Percentiles rank a stretch among this genome's conserved stretches.
Evolutionary conservation across 495 filamentous ascomycete species (phyloP).

Genomic region (Aspergillus olivimuriae): DNA sequence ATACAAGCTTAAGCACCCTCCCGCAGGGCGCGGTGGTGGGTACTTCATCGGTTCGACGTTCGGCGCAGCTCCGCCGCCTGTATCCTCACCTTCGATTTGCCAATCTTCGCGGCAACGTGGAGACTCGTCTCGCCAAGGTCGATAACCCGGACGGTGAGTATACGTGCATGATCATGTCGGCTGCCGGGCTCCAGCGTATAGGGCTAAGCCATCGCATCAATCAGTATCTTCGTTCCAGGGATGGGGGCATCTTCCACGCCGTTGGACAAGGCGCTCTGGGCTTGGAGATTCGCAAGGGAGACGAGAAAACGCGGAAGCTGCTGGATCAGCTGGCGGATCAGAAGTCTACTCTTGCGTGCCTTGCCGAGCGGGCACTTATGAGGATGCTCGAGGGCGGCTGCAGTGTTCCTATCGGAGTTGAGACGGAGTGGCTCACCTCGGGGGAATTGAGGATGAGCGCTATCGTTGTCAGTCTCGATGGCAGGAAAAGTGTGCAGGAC

Average conservation of each 20-base stretch:
- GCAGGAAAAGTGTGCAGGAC: slow-evolving; percentile 6
- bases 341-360: slow-evolving; percentile 48
- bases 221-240: slow-evolving; percentile 54
- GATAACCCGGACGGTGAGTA: slow-evolving; percentile 58
- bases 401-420: slow-evolving; percentile 61
- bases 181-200: slow-evolving; percentile 65
- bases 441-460: slow-evolving; percentile 8
- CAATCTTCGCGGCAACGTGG: slow-evolving; percentile 74
- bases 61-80: slow-evolving; percentile 60
- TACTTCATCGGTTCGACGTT: slow-evolving; percentile 69
- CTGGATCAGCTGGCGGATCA: slow-evolving; percentile 45
- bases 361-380: slow-evolving; percentile 69
- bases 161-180: slow-evolving; percentile 67
- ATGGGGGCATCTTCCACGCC: slow-evolving; percentile 67
- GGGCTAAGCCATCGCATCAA: slow-evolving; percentile 56
- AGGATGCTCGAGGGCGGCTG: slow-evolving; percentile 79
- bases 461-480: slow-evolving; percentile 17
- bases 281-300: slow-evolving; percentile 64
- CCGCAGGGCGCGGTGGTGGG: slow-evolving; percentile 68
- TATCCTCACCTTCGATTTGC: slow-evolving; percentile 62
- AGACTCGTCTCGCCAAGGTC: slow-evolving; percentile 69
- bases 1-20: slow-evolving; percentile 53
- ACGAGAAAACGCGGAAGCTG: slow-evolving; percentile 46
- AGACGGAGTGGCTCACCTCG: slow-evolving; percentile 16
- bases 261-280: slow-evolving; percentile 79